Evolutionary conservation across 306 rosid species (phyloP).

Genomic region (Cercis canadensis): DNA sequence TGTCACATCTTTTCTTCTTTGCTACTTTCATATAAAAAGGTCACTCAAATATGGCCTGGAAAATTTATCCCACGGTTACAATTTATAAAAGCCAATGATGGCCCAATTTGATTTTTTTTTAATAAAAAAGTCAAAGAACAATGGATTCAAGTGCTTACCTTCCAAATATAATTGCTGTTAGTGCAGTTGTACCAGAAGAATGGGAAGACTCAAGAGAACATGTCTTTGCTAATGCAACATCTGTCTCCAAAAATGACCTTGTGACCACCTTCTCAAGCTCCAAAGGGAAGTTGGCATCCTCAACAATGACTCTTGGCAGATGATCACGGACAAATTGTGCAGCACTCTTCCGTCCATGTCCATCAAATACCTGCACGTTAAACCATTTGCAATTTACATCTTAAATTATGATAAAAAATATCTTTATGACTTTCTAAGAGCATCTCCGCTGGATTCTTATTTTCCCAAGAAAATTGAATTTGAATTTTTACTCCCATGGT

Average conservation of each 20-base stretch:
- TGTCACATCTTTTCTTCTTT: background rate
- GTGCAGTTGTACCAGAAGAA: conserved; percentile 95
- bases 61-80: background rate
- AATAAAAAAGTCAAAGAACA: background rate
- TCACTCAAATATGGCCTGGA: background rate
- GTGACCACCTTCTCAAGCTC: conserved; percentile 91
- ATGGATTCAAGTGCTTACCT: conserved; percentile 51
- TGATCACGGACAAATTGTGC: conserved; percentile 88
- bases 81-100: too few relatives aligned
- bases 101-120: too few relatives aligned
- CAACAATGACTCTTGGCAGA: conserved; percentile 84
- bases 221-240: conserved; percentile 75
- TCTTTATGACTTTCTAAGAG: too few relatives aligned
- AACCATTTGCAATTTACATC: conserved; percentile 34
- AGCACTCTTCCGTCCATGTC: conserved; percentile 92
- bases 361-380: conserved; percentile 81
- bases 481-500: too few relatives aligned
- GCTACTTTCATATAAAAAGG: too few relatives aligned
- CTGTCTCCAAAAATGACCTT: conserved; percentile 80
- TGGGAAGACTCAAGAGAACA: conserved; percentile 66
- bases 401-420: background rate
- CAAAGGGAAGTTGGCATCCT: conserved; percentile 85
- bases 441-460: too few relatives aligned
- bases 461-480: too few relatives aligned
- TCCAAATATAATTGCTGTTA: conserved; percentile 92